These are phyloP conservation scores for Deinandra increscens DNA, from an alignment of 129 eudicot species.

Conservation along the genomic window DNA sequence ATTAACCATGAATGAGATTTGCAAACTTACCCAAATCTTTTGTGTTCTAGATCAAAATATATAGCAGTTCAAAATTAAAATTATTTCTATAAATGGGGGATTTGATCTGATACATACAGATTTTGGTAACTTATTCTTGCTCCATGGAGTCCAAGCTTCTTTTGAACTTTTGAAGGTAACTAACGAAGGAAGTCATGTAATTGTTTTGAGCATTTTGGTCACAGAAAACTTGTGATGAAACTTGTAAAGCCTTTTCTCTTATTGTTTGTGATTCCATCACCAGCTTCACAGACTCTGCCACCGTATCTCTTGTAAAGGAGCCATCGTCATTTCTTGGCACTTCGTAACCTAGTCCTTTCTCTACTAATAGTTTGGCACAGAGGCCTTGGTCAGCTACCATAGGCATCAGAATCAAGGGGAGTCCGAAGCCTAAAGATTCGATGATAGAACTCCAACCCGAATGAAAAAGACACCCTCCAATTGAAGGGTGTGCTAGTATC, in stretches of 20 bases:
- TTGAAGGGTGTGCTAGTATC: conserved; percentile 54
- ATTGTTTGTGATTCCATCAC: conserved; percentile 35
- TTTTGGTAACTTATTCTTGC: no score
- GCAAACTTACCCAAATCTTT: no score
- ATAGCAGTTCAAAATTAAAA: no score
- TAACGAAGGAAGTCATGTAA: conserved; percentile 36
- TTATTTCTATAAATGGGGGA: no score
- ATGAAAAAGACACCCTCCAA: conserved; percentile 56
- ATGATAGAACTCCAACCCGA: conserved; percentile 57
- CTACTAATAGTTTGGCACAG: conserved; percentile 47
- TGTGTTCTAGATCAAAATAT: no score
- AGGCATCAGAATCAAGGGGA: conserved; percentile 48
- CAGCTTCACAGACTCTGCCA: conserved; percentile 37
- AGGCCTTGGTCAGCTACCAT: conserved; percentile 55
- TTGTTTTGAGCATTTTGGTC: conserved; percentile 33
- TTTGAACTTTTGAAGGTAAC: conserved; percentile 24
- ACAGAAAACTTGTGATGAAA: conserved; percentile 29
- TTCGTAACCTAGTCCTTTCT: conserved; percentile 53
- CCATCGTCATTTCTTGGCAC: conserved; percentile 55
- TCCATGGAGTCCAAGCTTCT: neutral
- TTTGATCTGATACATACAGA: no score
- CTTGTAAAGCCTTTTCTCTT: conserved; percentile 35
- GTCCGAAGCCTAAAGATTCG: conserved; percentile 51
- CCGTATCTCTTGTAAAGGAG: conserved; percentile 39
- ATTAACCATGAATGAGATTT: no score